These are phyloP conservation scores for Irpex lacteus DNA, from an alignment of 1,284 basidiomycete species.

Conservation along the genomic window DNA sequence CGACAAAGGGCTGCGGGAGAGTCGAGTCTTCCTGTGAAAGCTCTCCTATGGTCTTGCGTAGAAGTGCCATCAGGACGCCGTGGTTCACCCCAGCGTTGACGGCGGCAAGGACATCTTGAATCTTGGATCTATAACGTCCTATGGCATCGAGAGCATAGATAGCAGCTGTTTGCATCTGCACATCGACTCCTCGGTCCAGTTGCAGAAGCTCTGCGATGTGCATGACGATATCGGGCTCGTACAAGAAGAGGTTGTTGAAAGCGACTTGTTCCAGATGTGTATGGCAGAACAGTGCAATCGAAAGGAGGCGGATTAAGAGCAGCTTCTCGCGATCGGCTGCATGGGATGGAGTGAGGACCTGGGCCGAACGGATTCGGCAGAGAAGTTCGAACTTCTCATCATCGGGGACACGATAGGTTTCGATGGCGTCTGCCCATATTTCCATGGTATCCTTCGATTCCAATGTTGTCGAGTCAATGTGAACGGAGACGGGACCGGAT, in stretches of 20 bases:
- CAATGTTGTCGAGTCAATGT: conserved; percentile 61
- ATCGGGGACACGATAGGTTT: conserved; percentile 73
- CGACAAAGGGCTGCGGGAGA: conserved; percentile 78
- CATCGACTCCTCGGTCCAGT: conserved; percentile 67
- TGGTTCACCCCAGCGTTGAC: conserved; percentile 97
- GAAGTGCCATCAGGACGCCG: conserved; percentile 86
- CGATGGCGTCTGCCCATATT: conserved; percentile 73
- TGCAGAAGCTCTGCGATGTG: conserved; percentile 90
- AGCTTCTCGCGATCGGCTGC: conserved; percentile 76
- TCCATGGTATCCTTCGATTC: conserved; percentile 64
- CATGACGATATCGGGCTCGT: conserved; percentile 88
- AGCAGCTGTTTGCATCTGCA: conserved; percentile 77
- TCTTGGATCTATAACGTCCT: conserved; percentile 79
- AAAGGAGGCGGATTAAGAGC: conserved; percentile 78
- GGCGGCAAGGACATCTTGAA: conserved; percentile 86
- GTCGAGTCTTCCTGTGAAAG: conserved; percentile 62
- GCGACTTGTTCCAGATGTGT: conserved; percentile 75
- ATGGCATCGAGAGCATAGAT: conserved; percentile 90
- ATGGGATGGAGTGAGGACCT: conserved; percentile 58
- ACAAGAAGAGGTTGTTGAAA: conserved; percentile 82
- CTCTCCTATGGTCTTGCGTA: conserved; percentile 78
- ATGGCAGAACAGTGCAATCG: conserved; percentile 88
- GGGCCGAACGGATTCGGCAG: conserved; percentile 82
- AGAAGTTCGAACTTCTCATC: conserved; percentile 89
- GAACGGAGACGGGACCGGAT: conserved; percentile 57